Evolutionary conservation across 2,329 filamentous ascomycete genomes (phyloP).

Genomic region (Phoma sp.): DNA sequence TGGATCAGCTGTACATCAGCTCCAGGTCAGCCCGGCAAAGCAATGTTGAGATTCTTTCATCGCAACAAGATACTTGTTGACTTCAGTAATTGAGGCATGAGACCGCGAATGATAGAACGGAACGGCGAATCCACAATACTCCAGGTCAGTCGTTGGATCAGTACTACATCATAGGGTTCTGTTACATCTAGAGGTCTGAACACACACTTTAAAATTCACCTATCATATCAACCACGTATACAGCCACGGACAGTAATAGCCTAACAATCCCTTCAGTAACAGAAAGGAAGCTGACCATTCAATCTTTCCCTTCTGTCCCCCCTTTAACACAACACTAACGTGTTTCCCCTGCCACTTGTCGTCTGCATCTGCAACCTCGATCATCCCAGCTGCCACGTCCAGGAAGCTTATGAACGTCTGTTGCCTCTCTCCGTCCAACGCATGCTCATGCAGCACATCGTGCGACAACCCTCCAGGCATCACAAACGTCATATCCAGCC

Average conservation of each 20-base stretch:
- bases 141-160: too few species aligned
- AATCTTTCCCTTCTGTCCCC: constrained; percentile 7
- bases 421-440: constrained; percentile 47
- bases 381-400: constrained; percentile 57
- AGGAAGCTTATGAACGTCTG: constrained; percentile 51
- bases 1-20: too few species aligned
- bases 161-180: too few species aligned
- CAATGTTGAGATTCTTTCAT: too few species aligned
- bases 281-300: constrained; percentile 11
- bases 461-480: constrained; percentile 51
- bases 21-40: too few species aligned
- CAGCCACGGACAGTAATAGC: constrained; percentile 8
- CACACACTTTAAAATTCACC: too few species aligned
- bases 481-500: constrained; percentile 50
- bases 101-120: too few species aligned
- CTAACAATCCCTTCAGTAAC: constrained; percentile 9
- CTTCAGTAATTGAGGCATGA: too few species aligned
- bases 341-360: constrained; percentile 9
- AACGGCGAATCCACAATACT: too few species aligned
- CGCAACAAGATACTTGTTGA: too few species aligned
- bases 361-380: constrained; percentile 51
- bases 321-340: constrained; percentile 16
- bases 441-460: constrained; percentile 51
- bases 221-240: constrained; percentile 3
- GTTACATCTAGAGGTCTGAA: too few species aligned